These are phyloP conservation scores for Fraxinus nigra DNA, from an alignment of 305 asterid genomes.

Conservation along the genomic window DNA sequence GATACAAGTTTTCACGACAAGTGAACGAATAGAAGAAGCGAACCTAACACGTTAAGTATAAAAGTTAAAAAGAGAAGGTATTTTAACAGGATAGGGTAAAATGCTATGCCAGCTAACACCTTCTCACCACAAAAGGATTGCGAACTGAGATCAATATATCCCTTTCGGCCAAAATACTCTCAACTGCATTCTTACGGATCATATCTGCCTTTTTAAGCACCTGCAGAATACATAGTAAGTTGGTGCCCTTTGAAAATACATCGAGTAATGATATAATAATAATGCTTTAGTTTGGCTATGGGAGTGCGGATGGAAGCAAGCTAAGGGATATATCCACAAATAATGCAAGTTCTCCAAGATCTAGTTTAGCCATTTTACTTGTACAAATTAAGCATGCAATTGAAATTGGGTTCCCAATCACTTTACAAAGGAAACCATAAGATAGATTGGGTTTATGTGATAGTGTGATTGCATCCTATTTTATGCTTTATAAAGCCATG, in stretches of 20 bases:
- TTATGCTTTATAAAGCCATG: not conserved
- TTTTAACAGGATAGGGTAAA: slow-evolving; percentile 19
- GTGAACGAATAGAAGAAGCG: slow-evolving; percentile 99
- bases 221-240: slow-evolving; percentile 39
- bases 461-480: not conserved
- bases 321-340: not conserved
- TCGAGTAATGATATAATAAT: not conserved
- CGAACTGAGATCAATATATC: slow-evolving; percentile 97
- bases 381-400: not conserved
- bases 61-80: slow-evolving; percentile 26
- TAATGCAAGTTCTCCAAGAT: not conserved
- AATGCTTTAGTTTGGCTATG: not conserved
- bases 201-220: slow-evolving; percentile 98
- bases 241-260: not conserved
- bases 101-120: slow-evolving; percentile 27
- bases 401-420: not conserved
- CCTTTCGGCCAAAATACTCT: slow-evolving; percentile 98
- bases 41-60: slow-evolving; percentile 45
- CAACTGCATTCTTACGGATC: slow-evolving; percentile 98
- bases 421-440: not conserved
- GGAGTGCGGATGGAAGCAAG: not conserved
- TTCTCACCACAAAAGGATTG: slow-evolving; percentile 99
- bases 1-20: slow-evolving; percentile 96
- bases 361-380: not conserved
- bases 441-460: not conserved